These are phyloP conservation scores for Wickerhamomyces subpelliculosus DNA, from an alignment of 805 yeast species.

Conservation along the genomic window DNA sequence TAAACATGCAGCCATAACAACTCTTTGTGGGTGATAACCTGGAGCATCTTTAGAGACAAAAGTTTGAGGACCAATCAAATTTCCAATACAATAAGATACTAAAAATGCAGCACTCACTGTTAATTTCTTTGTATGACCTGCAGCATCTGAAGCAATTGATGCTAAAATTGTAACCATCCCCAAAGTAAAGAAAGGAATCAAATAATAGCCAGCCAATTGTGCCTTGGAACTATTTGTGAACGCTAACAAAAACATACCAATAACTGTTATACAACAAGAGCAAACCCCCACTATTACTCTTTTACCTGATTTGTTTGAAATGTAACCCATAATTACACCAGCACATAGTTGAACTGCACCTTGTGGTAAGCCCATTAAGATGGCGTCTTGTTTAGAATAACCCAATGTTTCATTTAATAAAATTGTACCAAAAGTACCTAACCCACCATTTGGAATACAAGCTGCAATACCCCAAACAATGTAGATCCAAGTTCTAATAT, in stretches of 20 bases:
- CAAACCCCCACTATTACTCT: conserved; percentile 16
- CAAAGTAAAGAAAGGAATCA: conserved; percentile 27
- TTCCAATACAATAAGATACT: conserved; percentile 59
- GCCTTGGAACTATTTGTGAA: conserved; percentile 25
- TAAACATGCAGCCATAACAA: conserved; percentile 47
- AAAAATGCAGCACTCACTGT: conserved; percentile 48
- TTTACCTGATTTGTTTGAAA: conserved; percentile 16
- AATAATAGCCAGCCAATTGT: conserved; percentile 5
- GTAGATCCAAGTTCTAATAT: conserved; percentile 42
- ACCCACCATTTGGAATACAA: conserved; percentile 35
- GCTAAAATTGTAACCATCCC: conserved; percentile 25
- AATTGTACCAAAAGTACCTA: conserved; percentile 36
- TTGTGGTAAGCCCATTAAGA: conserved; percentile 5
- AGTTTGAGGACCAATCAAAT: conserved; percentile 64
- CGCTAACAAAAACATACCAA: conserved; percentile 26
- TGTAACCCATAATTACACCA: conserved; percentile 13
- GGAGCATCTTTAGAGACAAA: conserved; percentile 45
- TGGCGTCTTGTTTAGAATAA: conserved; percentile 12
- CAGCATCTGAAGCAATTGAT: conserved; percentile 38
- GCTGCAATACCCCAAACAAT: conserved; percentile 31
- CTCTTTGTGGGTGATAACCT: conserved; percentile 68
- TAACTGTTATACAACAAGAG: conserved; percentile 15
- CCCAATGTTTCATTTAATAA: conserved; percentile 24
- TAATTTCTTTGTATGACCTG: conserved; percentile 67
- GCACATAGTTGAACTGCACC: conserved; percentile 51